phyloP scores from a whole-genome alignment of 108 stramenopile species.

The Aurantiochytrium sp. region DNA sequence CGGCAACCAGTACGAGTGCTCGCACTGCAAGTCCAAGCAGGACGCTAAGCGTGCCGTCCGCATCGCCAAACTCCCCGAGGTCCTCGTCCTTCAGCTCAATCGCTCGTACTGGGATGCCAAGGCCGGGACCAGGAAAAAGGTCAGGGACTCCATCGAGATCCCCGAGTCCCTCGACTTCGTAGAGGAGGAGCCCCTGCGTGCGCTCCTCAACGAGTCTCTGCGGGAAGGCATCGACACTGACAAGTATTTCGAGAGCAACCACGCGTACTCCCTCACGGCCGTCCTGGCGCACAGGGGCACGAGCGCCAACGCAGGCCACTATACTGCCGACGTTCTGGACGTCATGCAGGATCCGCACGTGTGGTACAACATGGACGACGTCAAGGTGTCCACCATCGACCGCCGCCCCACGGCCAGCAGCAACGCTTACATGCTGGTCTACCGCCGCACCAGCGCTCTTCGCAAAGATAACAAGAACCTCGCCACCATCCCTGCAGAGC shows the following conservation, averaged over 20 bases:
- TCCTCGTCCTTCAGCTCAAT: neutral
- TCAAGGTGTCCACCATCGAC: neutral
- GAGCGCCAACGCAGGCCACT: neutral
- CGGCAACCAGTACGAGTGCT: neutral
- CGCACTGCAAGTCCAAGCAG: neutral
- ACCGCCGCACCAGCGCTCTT: neutral
- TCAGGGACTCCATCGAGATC: neutral
- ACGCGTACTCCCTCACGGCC: neutral
- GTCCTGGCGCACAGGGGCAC: neutral
- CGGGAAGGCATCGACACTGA: neutral
- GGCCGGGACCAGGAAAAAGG: neutral
- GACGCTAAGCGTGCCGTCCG: neutral
- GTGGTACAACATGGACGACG: neutral
- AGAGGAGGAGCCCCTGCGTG: neutral
- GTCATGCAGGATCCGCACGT: neutral
- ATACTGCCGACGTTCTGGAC: constrained; percentile 10
- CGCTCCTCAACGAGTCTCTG: neutral
- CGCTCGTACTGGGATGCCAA: neutral
- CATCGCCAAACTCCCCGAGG: neutral
- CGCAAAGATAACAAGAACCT: neutral
- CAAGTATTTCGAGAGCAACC: neutral
- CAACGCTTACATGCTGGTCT: constrained; percentile 19
- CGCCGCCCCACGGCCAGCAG: neutral
- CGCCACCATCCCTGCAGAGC: neutral
- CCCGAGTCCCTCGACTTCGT: neutral